Conservation (phyloP, 352 stramenopile species). For the Phytophthora idaei region DNA sequence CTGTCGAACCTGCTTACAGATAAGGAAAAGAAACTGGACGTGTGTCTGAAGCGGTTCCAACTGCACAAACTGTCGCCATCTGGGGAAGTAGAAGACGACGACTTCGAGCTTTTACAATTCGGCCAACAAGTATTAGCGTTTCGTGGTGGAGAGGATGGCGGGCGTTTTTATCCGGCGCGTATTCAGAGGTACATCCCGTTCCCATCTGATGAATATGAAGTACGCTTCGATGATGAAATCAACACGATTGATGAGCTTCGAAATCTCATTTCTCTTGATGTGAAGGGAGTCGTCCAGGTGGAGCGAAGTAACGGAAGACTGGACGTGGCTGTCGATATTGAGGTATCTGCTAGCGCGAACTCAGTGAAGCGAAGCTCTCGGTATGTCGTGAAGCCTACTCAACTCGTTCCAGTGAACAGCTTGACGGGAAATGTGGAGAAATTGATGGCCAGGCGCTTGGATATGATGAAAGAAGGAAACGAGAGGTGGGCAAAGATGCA, state of each 20-base stretch:
- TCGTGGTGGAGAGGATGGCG: slow-evolving; percentile 54
- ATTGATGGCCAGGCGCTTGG: slow-evolving; percentile 45
- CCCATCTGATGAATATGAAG: slow-evolving; percentile 50
- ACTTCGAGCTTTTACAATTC: slow-evolving; percentile 56
- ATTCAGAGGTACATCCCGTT: slow-evolving; percentile 61
- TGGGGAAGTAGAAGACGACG: slow-evolving; percentile 55
- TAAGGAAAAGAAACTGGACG: slow-evolving; percentile 38
- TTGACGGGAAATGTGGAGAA: slow-evolving; percentile 44
- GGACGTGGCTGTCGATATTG: slow-evolving; percentile 48
- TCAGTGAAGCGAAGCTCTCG: slow-evolving; percentile 5
- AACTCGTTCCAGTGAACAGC: slow-evolving; percentile 53
- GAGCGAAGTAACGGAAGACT: slow-evolving; percentile 60
- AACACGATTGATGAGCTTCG: slow-evolving; percentile 67
- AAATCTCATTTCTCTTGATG: slow-evolving; percentile 63
- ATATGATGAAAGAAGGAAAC: slow-evolving; percentile 22
- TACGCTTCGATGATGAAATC: slow-evolving; percentile 62
- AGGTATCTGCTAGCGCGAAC: neutral
- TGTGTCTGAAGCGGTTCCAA: slow-evolving; percentile 50
- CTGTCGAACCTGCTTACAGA: slow-evolving; percentile 44
- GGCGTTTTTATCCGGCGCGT: slow-evolving; percentile 62
- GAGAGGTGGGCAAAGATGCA: slow-evolving; percentile 37
- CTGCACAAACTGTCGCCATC: slow-evolving; percentile 61
- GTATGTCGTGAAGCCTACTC: slow-evolving; percentile 11
- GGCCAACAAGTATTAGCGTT: slow-evolving; percentile 74
- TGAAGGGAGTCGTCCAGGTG: slow-evolving; percentile 54